Conservation (phyloP, 169 alveolate genomes). For the Plasmodium cynomolgi region DNA sequence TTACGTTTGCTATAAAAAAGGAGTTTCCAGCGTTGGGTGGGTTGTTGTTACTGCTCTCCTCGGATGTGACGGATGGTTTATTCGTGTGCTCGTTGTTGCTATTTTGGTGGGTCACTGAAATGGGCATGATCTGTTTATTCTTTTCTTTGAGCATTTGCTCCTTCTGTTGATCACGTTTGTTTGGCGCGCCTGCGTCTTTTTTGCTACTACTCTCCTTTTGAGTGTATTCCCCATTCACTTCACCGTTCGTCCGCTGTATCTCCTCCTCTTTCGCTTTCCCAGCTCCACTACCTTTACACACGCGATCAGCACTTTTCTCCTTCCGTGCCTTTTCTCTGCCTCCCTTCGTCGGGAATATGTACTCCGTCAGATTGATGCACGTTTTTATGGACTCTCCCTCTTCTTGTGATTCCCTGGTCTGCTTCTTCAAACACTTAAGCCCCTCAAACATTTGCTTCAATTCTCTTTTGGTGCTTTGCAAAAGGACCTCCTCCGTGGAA, state of each 20-base stretch:
- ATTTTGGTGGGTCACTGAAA: not conserved
- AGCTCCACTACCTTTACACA: not conserved
- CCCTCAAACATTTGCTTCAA: conserved; percentile 24
- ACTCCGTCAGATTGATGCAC: conserved; percentile 24
- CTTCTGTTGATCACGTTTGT: not conserved
- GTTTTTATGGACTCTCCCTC: not conserved
- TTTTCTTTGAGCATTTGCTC: not conserved
- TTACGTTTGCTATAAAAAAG: conserved; percentile 19
- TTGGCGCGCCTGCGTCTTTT: not conserved
- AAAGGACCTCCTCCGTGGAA: not conserved
- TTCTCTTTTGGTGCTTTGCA: not conserved
- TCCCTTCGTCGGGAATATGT: not conserved
- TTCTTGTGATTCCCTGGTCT: not conserved
- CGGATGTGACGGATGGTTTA: not conserved
- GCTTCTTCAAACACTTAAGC: conserved; percentile 10
- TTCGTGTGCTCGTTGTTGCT: not conserved
- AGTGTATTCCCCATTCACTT: not conserved
- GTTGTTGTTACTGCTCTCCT: not conserved
- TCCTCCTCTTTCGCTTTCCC: not conserved
- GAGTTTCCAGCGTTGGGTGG: not conserved
- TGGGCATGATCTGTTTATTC: not conserved
- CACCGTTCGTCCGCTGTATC: not conserved
- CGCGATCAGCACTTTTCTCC: not conserved
- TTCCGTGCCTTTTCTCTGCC: not conserved
- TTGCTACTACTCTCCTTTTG: not conserved